Percentiles rank a stretch among this genome's conserved stretches.
These are phyloP conservation scores for Graphiopsis chlorocephala DNA, from an alignment of 2,329 filamentous ascomycete genomes.

Conservation along the genomic window DNA sequence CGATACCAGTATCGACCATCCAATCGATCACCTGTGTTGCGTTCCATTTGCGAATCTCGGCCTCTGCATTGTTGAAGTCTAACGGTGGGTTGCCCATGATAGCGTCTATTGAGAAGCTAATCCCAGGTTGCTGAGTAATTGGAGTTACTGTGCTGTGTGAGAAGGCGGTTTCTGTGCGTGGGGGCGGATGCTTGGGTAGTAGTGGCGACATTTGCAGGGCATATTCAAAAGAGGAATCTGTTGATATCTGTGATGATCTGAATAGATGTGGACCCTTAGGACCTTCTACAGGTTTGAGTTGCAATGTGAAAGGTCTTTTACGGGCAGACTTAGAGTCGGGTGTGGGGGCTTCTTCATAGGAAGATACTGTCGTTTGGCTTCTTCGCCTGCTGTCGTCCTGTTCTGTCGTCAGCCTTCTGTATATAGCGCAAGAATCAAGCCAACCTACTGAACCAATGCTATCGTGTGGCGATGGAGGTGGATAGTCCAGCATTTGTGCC, in stretches of 20 bases:
- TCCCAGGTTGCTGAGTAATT: slow-evolving; percentile 16
- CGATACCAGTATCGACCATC: slow-evolving; percentile 82
- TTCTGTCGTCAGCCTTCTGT: slow-evolving; percentile 20
- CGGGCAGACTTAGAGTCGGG: slow-evolving; percentile 60
- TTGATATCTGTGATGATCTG: slow-evolving; percentile 63
- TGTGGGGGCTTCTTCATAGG: slow-evolving; percentile 78
- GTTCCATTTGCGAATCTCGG: slow-evolving; percentile 60
- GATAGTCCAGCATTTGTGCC: neutral
- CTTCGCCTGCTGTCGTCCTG: slow-evolving; percentile 56
- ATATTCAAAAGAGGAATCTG: slow-evolving; percentile 50
- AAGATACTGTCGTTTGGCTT: slow-evolving; percentile 83
- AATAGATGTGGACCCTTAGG: slow-evolving; percentile 86
- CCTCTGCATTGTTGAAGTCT: slow-evolving; percentile 20
- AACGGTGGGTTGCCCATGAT: slow-evolving; percentile 18
- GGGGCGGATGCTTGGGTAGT: slow-evolving; percentile 60
- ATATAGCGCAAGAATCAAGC: neutral
- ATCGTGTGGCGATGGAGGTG: slow-evolving; percentile 53
- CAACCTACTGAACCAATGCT: slow-evolving; percentile 69
- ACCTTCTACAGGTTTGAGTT: slow-evolving; percentile 69
- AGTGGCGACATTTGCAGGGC: slow-evolving; percentile 70
- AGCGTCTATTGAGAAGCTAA: slow-evolving; percentile 31
- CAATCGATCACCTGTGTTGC: slow-evolving; percentile 77
- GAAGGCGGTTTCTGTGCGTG: slow-evolving; percentile 42
- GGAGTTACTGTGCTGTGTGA: slow-evolving; percentile 35
- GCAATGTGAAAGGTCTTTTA: slow-evolving; percentile 60